These are phyloP conservation scores for Colletotrichum chrysophilum DNA, from an alignment of 2,329 filamentous ascomycete genomes.

Conservation along the genomic window DNA sequence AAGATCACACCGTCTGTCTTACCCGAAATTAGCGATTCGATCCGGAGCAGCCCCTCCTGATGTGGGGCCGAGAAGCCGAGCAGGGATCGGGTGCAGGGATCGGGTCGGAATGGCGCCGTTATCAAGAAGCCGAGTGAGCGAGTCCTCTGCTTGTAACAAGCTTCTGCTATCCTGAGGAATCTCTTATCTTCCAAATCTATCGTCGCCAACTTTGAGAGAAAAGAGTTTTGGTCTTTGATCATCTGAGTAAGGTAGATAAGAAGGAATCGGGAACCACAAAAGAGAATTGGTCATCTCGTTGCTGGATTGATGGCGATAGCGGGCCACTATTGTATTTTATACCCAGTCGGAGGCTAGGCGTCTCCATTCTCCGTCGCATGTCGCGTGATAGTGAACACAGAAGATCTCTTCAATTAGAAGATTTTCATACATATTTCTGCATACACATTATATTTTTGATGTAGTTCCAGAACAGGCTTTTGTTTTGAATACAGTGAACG, in stretches of 20 bases:
- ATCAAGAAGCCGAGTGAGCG: not conserved
- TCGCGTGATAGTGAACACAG: not conserved
- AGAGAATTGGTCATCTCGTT: not conserved
- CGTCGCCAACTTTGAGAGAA: not conserved
- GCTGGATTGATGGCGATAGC: not conserved
- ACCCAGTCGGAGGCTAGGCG: not conserved
- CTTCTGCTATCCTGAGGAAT: not conserved
- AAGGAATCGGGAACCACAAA: too few species aligned
- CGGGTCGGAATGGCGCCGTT: not conserved
- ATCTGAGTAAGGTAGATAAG: too few species aligned
- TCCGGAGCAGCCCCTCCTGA: not conserved
- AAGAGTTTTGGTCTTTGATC: not conserved
- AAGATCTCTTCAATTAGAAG: not conserved
- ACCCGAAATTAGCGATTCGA: not conserved
- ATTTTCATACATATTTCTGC: not conserved
- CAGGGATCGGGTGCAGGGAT: not conserved
- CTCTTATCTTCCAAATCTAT: not conserved
- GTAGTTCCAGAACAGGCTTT: not conserved
- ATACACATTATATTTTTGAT: not conserved
- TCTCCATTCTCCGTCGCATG: not conserved
- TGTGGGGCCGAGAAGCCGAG: not conserved
- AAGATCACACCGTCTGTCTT: not conserved
- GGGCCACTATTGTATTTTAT: not conserved
- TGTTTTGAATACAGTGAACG: not conserved
- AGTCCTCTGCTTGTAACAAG: not conserved